Evolutionary conservation across 2,329 filamentous ascomycete species (phyloP), one percentile per base, ranked within the genome.

Genomic region (Torrubiellomyces zombiae): DNA sequence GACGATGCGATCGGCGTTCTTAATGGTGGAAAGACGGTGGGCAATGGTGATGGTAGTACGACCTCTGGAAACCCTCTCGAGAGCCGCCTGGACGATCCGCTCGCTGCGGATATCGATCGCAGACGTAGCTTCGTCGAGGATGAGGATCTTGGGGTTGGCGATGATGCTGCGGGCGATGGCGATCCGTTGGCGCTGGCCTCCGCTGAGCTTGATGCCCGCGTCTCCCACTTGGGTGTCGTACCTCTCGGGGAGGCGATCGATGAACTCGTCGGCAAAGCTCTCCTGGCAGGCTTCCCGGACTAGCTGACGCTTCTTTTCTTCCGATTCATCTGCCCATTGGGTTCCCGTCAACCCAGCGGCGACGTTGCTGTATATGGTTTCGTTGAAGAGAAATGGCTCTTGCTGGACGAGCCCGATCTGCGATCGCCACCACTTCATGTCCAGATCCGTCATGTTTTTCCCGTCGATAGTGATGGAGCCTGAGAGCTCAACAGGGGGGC

Each of bases 141-240:
- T 71, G 3, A 82, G 56, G 20, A 81, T 78, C 9, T 62, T 61
- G 0, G 79, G 78, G 31, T 74, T 60, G 29, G 75, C 69, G 23
- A 85, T 62, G 31, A 86, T 80, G 19, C 71, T 74, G 16, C 79
- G 61, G 1, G 78, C 77, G 32, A 83, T 83, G 3, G 78, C 76
- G 14, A 91, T 63, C 5, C 82, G 67, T 44, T 91, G 81, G n/a
- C 79, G 67, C 44, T 92, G 81, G 1, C 82, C 82, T n/a, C 80
- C 77, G 8, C 75, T 82, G 2, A 91, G 55, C 42, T 79, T 81
- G 23, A 68, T 63, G 2, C 72, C 73, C 8, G 61, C 58, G 35
- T 75, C 65, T 5, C 73, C 73, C 6, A 76, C 66, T 6, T 57
- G 50, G 0, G 72, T 73, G 2, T 63, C 53, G 35, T 55, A 53